Base-by-base conservation (phyloP, 2,329 filamentous ascomycete genomes). In the Cadophora malorum region DNA sequence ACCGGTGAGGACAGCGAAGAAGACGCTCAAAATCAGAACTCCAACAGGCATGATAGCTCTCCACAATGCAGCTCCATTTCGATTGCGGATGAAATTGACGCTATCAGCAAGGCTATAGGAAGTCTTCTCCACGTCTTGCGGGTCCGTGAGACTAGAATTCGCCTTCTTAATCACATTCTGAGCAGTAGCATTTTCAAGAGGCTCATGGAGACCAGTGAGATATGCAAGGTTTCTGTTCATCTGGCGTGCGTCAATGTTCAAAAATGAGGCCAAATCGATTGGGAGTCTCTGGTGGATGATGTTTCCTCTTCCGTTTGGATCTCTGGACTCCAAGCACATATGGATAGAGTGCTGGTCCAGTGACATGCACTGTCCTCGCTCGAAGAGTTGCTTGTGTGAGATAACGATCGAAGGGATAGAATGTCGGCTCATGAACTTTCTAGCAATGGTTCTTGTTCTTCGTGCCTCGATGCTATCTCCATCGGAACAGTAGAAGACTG, bases 141-240 rank as follows among this genome's bases (percentile, higher is more conserved):
- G 19, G 38, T 66, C 47, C 8, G 49, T 60, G 21, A 66, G 10
- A 52, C 45, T 35, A 28, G 61, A 38, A 12, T 70, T 65, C 14
- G 55, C 56, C 53, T 70, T 74, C 33, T 67, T 71, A 10, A 56
- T 5, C 8, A 49, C 12, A 8, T 58, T 50, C 19, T 65, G 45
- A 10, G 59, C 33, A 23, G 33, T 64, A 21, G 67, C 10, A 3
- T 47, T 53, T 7, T 71, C 63, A 10, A 71, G 56, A 53, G 72
- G 69, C 25, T 76, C 76, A 31, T 77, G 70, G 31, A 78, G 73
- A 25, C 76, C 74, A 59, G 83, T 84, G 49, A 86, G 74, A 66
- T 81, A 82, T n/a, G 83, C 82, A 25, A 86, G 74, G 70, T 85
- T 84, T 67, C 83, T 79, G 73, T 85, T 86, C 80, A 86, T 82